Percentiles rank a stretch among this genome's conserved stretches.
Conservation (phyloP, 2,329 filamentous ascomycete genomes). For the Penicillium sp. region DNA sequence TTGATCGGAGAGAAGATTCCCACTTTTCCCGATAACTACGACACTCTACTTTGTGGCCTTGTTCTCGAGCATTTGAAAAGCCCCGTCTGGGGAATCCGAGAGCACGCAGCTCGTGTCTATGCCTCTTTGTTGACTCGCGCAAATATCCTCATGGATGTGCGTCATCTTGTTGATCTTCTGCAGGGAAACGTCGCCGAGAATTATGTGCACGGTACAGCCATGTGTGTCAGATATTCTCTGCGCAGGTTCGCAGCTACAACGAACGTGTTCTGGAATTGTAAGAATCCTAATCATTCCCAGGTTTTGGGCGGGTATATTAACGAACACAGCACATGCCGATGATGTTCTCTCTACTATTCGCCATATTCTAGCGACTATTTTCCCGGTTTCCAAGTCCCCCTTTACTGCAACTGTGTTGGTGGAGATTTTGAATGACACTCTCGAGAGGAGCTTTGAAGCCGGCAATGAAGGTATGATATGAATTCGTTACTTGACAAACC, state of each 20-base stretch:
- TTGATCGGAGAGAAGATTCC: slow-evolving; percentile 44
- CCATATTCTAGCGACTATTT: slow-evolving; percentile 24
- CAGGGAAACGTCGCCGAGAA: slow-evolving; percentile 29
- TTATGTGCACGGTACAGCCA: slow-evolving; percentile 38
- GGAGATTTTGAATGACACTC: slow-evolving; percentile 36
- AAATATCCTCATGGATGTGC: slow-evolving; percentile 31
- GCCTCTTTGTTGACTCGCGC: slow-evolving; percentile 35
- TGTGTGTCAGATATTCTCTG: slow-evolving; percentile 39
- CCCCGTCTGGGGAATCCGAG: slow-evolving; percentile 44
- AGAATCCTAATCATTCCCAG: slow-evolving; percentile 1
- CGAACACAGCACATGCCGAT: slow-evolving; percentile 27
- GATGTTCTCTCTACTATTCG: slow-evolving; percentile 24
- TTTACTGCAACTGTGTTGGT: slow-evolving; percentile 34
- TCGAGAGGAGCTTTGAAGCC: slow-evolving; percentile 32
- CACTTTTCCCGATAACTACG: slow-evolving; percentile 29
- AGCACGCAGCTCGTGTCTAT: slow-evolving; percentile 45
- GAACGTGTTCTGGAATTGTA: slow-evolving; percentile 35
- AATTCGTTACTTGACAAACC: not conserved
- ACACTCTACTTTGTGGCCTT: slow-evolving; percentile 30
- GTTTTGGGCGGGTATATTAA: slow-evolving; percentile 7
- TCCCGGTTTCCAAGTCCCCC: slow-evolving; percentile 30
- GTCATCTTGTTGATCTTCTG: slow-evolving; percentile 21
- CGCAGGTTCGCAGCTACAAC: slow-evolving; percentile 33
- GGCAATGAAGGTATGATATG: slow-evolving; percentile 27
- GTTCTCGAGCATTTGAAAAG: slow-evolving; percentile 40